Base-by-base conservation (phyloP, 768 basidiomycete genomes). In the Chalciporus piperatus region DNA sequence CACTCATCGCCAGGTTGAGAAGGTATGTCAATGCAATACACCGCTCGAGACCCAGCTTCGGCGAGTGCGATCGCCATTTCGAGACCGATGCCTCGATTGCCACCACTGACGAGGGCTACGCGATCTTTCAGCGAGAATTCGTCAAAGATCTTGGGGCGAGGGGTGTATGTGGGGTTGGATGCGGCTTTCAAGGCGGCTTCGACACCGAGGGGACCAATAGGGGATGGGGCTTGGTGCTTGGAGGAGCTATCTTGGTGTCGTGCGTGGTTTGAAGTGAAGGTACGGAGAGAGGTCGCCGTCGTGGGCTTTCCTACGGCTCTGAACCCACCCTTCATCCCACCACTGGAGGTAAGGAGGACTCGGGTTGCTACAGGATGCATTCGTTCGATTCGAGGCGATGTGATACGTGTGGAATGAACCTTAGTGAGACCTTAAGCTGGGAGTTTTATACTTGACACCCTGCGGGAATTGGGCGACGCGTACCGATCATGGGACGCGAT, bases 51-150 rank as follows among this genome's bases (percentile, higher is more conserved):
- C 25, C 89, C 89, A 16, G 81, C 84, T 70, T 91, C 89, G 38
- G 79, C 78, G 39, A 91, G 70, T 5, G 83, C 81, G 47, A 90
- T 70, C 33, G 87, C 87, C 84, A 87, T 85, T 70, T 92, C 90
- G 19, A 92, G 80, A 3, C 90, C 90, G 13, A 92, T 77, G 0
- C 89, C 85, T 30, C 84, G 70, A 53, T 84, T 81, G 0, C 76
- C 84, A 6, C 85, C 85, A 0, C 84, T 80, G 23, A 87, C 81
- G 41, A 86, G 73, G 11, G 74, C 81, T 3, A 85, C 82, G 2
- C 81, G 76, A 48, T 79, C 79, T 11, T 67, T 71, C 28, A 85
- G 72, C 1, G 78, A 75, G 65, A 82, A 85, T 55, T 84, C 81
- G 43, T 77, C 77, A 58, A 81, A 77, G 19, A 85, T 76, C 60